Conservation (phyloP, 1,284 basidiomycete species). For the Puccinia polysora region DNA sequence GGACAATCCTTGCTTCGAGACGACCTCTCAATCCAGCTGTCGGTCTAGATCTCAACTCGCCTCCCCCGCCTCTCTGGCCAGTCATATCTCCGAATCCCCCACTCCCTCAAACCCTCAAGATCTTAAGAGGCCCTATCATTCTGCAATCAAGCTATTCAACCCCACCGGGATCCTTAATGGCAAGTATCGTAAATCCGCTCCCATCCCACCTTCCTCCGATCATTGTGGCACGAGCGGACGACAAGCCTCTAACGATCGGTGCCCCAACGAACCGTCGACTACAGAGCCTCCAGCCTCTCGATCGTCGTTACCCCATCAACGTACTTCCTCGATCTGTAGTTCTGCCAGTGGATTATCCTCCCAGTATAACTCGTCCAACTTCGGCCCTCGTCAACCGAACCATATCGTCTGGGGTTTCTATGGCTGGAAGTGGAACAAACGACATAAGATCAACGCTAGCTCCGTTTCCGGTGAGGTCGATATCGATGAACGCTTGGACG, state of each 20-base stretch:
- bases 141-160: neutral
- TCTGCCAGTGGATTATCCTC: constrained; percentile 19
- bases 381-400: neutral
- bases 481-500: neutral
- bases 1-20: constrained; percentile 37
- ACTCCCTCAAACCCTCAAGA: neutral
- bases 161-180: neutral
- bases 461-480: neutral
- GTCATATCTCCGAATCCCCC: neutral
- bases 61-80: constrained; percentile 2
- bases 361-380: constrained; percentile 8
- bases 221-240: neutral
- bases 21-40: constrained; percentile 6
- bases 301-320: constrained; percentile 1
- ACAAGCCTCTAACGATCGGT: neutral
- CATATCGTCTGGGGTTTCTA: constrained; percentile 29
- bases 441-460: neutral
- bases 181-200: constrained; percentile 9
- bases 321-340: constrained; percentile 17
- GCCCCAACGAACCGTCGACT: neutral
- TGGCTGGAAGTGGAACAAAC: constrained; percentile 40
- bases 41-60: constrained; percentile 3
- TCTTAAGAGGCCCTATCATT: neutral
- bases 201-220: neutral
- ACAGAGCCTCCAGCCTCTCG: neutral